Percentiles rank a stretch among this genome's conserved stretches.
These are phyloP conservation scores for Alternaria metachromatica DNA, from an alignment of 2,329 filamentous ascomycete genomes.

Conservation along the genomic window DNA sequence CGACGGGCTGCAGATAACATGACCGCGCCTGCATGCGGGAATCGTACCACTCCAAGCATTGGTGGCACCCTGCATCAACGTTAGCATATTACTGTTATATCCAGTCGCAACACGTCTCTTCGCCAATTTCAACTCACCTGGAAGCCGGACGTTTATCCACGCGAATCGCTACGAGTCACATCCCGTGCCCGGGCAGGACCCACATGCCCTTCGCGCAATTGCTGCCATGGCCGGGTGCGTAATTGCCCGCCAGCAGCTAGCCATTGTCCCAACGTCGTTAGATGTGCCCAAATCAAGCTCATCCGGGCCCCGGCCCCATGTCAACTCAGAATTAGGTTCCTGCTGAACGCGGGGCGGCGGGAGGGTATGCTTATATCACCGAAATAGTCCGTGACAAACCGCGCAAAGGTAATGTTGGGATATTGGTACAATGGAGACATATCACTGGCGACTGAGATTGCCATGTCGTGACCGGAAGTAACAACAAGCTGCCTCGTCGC, in stretches of 20 bases:
- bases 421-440: neutral
- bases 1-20: neutral
- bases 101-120: neutral
- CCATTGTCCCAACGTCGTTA: neutral
- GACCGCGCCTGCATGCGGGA: neutral
- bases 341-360: slow-evolving; percentile 11
- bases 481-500: neutral
- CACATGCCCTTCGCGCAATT: slow-evolving; percentile 2
- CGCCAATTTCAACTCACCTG: neutral
- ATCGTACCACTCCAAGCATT: slow-evolving; percentile 1
- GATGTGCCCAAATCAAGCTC: neutral
- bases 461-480: neutral
- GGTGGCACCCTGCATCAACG: neutral
- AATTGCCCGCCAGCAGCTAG: slow-evolving; percentile 8
- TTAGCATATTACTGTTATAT: neutral
- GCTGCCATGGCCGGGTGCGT: slow-evolving; percentile 11
- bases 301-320: slow-evolving; percentile 6
- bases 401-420: neutral
- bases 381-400: neutral
- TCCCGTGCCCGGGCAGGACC: slow-evolving; percentile 1
- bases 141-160: slow-evolving; percentile 16
- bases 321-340: slow-evolving; percentile 11
- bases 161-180: slow-evolving; percentile 13
- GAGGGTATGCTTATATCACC: slow-evolving; percentile 7
- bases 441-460: neutral